Evolutionary conservation across 116 monocot species (phyloP).

Genomic region (Trichopus zeylanicus): DNA sequence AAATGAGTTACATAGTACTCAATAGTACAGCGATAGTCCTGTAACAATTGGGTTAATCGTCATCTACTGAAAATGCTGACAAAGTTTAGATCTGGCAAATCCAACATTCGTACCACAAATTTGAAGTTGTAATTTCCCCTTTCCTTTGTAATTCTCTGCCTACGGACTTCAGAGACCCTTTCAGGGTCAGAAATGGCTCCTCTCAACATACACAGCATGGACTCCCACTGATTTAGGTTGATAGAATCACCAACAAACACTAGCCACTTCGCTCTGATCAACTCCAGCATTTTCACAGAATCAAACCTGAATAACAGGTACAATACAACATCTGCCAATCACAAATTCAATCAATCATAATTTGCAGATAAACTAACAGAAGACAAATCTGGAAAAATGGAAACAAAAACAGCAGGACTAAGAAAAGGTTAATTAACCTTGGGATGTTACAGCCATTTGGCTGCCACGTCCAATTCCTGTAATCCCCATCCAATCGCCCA

Average conservation of each 20-base stretch:
- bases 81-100: not conserved
- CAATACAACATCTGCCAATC: not conserved
- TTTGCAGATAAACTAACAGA: not conserved
- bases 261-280: slow-evolving; percentile 77
- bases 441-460: slow-evolving; percentile 53
- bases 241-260: slow-evolving; percentile 94
- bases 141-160: slow-evolving; percentile 62
- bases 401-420: not conserved
- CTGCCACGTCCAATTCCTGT: slow-evolving; percentile 74
- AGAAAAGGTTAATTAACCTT: slow-evolving; percentile 17
- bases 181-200: slow-evolving; percentile 40
- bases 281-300: slow-evolving; percentile 61
- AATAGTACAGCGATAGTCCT: slow-evolving; percentile 90
- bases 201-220: slow-evolving; percentile 74
- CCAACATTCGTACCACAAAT: slow-evolving; percentile 37
- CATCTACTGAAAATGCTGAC: slow-evolving; percentile 1
- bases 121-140: slow-evolving; percentile 74
- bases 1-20: slow-evolving; percentile 87
- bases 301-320: slow-evolving; percentile 48
- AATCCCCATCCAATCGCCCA: slow-evolving; percentile 50
- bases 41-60: slow-evolving; percentile 13
- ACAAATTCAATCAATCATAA: not conserved
- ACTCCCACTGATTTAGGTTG: slow-evolving; percentile 97
- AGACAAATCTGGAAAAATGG: not conserved
- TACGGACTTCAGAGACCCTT: slow-evolving; percentile 57